phyloP scores from a whole-genome alignment of 768 basidiomycete species.

The Rhodotorula kratochvilovae region DNA sequence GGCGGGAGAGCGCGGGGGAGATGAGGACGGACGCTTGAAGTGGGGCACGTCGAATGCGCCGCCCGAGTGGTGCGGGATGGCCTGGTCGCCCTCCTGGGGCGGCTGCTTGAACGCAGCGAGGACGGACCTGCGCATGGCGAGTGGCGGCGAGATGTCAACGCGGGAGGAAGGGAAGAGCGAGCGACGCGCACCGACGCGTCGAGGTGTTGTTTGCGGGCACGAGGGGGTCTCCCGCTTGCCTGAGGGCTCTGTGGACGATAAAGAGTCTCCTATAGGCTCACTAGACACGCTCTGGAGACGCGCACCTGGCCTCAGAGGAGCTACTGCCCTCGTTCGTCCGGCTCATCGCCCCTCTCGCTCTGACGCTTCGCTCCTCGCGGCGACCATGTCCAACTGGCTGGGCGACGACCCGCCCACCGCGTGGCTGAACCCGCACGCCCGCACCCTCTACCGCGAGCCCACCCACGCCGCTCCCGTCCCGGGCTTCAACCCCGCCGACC shows the following conservation, averaged over 20 bases:
- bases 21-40: conserved; percentile 39
- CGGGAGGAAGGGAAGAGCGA: neutral
- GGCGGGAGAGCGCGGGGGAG: neutral
- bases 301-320: too few species aligned
- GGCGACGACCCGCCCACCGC: neutral
- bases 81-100: neutral
- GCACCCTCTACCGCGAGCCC: conserved; percentile 2
- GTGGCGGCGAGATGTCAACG: neutral
- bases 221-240: too few species aligned
- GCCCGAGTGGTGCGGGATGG: conserved; percentile 33
- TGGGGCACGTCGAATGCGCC: conserved; percentile 47
- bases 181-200: neutral
- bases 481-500: neutral
- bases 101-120: conserved; percentile 7
- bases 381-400: conserved; percentile 12
- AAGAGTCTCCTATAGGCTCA: too few species aligned
- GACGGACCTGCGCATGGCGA: conserved; percentile 26
- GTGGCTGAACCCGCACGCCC: conserved; percentile 3
- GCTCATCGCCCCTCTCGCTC: neutral
- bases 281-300: too few species aligned
- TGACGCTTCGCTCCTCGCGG: too few species aligned
- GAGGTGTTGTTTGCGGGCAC: too few species aligned
- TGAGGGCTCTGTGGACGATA: too few species aligned
- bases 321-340: neutral
- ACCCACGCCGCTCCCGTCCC: neutral